Base-by-base conservation (phyloP, 176 grass and related monocot species). In the Tillandsia leiboldiana region DNA sequence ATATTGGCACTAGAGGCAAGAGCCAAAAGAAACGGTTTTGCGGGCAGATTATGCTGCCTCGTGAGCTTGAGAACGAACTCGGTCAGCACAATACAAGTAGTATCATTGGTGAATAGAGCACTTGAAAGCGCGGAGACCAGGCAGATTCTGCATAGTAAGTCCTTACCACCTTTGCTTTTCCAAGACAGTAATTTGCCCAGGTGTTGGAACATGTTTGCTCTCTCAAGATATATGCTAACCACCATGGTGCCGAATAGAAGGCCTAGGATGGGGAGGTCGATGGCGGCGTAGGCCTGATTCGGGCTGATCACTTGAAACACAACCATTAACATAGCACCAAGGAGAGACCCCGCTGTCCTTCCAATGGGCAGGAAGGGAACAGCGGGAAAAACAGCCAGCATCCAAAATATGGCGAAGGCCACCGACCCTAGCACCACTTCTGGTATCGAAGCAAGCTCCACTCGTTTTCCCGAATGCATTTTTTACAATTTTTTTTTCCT, bases 71-170 rank as follows among this genome's bases (percentile, higher is more conserved):
- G 90, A 75, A 97, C 85, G 84, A 70, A 91, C 73, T 9, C 91
- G 0, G 94, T 78, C 15, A 97, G 72, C 63, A 91, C 94, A 1
- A 99, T 90, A 62, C 95, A 99, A 74, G 85, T 83, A 70, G 95
- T 99, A 80, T 99, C 95, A 61, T 99, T 99, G 72, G 95, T 99
- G 75, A 99, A 99, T 66, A 99, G 85, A 47, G 95, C 87, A 64
- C 87, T 90, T 71, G 95, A 91, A 33, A 99, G 70, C 18, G 95
- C 87, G 53, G 94, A 75, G 0, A 87, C 89, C 51, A 28, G 47
- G 73, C 94, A 97, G 84, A 86, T 79, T 68, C 94, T 83, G 72
- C 83, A 62, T 24, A 97, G 84, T 33, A 99, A 77, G 85, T 99
- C 94, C 63, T 85, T 87, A 0, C 89, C 83, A 65, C 93, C 93